Evolutionary conservation across 2,329 filamentous ascomycete genomes (phyloP), one percentile per base, ranked within the genome.

Genomic region (Phoma sp.): DNA sequence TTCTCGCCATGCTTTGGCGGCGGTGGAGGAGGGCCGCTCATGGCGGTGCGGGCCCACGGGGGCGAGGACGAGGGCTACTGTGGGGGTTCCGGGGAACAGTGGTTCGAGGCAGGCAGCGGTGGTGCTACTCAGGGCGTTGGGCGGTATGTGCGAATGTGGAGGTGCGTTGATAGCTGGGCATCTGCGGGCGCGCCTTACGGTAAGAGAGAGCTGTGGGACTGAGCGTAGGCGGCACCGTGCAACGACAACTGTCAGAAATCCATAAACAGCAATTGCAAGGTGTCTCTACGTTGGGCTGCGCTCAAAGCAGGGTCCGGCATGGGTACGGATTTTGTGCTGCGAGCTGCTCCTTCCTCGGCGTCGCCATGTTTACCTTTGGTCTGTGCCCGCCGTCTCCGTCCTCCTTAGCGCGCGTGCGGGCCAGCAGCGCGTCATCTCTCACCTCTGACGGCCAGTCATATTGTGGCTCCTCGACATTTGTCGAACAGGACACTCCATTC

Each of bases 1-100:
- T 86, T 88, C 70, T 86, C 83, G 76, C 92, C 91, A 78, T 96
- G 92, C 60, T 91, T 91, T 71, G 92, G 92, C 62, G 90, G 90
- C 63, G 91, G 91, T 61, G 92, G 92, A 59, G 86, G 86, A 65
- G 84, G 81, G 57, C 66, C 72, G 65, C 74, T 69, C 73, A 76
- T 76, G 61, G 59, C 60, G 61, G 59, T 30, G 52, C 30, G 47
- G 52, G 65, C 65, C 66, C 66, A 52, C 60, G 47, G 58, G 68
- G 68, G 65, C 65, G 58, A 54, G 48, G 62, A 42, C 41, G 38
- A 54, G 32, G 35, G 52, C 45, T 62, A 61, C 61, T 43, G 51
- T 58, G 43, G 40, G 52, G 50, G 52, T 51, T 37, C 37, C 41
- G 47, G 46, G 57, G 54, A 29, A 32, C 30, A 36, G 25, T 36